Conservation (phyloP, 345 rosid species). For the Ricinus communis region DNA sequence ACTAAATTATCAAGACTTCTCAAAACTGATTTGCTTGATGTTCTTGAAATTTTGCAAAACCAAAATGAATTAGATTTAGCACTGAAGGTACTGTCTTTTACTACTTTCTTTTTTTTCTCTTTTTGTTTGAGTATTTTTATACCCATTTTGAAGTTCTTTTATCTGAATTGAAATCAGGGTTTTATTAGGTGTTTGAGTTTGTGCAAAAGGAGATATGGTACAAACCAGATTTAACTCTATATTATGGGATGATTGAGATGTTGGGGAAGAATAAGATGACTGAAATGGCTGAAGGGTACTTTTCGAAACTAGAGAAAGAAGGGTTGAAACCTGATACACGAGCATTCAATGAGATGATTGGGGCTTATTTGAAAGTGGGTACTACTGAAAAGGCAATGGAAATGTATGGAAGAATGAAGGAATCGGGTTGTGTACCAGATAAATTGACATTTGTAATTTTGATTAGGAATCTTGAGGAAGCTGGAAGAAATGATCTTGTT, state of each 20-base stretch:
- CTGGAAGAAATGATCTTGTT: constrained; percentile 47
- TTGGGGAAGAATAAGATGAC: constrained; percentile 48
- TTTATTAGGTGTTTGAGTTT: constrained; percentile 48
- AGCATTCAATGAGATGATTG: constrained; percentile 59
- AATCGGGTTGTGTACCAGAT: constrained; percentile 45
- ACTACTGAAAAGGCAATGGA: constrained; percentile 58
- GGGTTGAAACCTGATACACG: constrained; percentile 52
- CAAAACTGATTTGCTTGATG: constrained; percentile 52
- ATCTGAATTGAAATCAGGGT: constrained; percentile 30
- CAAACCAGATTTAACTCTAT: constrained; percentile 41
- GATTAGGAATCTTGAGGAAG: constrained; percentile 54
- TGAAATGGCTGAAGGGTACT: constrained; percentile 43
- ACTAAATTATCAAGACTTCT: constrained; percentile 48
- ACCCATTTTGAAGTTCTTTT: neutral
- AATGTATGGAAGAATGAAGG: constrained; percentile 43
- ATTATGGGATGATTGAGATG: constrained; percentile 41
- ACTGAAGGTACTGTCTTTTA: constrained; percentile 31
- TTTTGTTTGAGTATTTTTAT: neutral
- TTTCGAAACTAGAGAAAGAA: constrained; percentile 36
- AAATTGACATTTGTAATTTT: constrained; percentile 50
- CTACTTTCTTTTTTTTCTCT: neutral
- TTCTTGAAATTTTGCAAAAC: constrained; percentile 45
- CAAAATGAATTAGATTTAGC: constrained; percentile 53
- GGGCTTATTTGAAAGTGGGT: constrained; percentile 43
- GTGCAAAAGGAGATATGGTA: constrained; percentile 56